A percentile compares a stretch with the other conserved stretches of the same genome.
Conservation (phyloP, 129 eudicot genomes). For the Centaurea solstitialis region DNA sequence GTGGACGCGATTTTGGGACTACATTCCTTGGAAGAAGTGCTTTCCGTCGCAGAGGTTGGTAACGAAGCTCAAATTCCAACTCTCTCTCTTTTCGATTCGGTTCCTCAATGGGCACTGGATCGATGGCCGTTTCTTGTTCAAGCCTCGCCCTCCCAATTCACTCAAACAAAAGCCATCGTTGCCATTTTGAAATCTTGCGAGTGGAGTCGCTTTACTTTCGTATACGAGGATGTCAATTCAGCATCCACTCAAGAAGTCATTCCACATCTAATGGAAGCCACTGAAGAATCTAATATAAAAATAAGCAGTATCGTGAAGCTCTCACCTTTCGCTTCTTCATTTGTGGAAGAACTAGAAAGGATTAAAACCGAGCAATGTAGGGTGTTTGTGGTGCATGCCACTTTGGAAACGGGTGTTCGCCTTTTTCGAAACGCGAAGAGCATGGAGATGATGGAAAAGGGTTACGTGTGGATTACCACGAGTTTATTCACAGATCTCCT, state of each 20-base stretch:
- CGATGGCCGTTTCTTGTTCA: slow-evolving; percentile 50
- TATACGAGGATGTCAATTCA: slow-evolving; percentile 42
- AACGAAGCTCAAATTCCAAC: slow-evolving; percentile 35
- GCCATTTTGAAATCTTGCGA: slow-evolving; percentile 38
- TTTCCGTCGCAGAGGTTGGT: slow-evolving; percentile 39
- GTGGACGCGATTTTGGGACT: slow-evolving; percentile 58
- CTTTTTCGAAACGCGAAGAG: slow-evolving; percentile 47
- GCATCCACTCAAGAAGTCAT: slow-evolving; percentile 24
- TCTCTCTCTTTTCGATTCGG: slow-evolving; percentile 43
- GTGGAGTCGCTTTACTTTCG: slow-evolving; percentile 30
- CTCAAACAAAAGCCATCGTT: slow-evolving; percentile 53
- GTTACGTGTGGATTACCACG: slow-evolving; percentile 58
- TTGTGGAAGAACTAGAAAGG: slow-evolving; percentile 33
- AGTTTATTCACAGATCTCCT: slow-evolving; percentile 36
- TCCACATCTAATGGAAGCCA: slow-evolving; percentile 37
- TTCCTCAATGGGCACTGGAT: slow-evolving; percentile 41
- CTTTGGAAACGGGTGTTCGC: slow-evolving; percentile 30
- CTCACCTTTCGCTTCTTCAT: slow-evolving; percentile 29
- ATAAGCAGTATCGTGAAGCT: slow-evolving; percentile 35
- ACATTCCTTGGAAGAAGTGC: slow-evolving; percentile 45
- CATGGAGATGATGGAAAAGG: slow-evolving; percentile 54
- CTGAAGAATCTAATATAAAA: slow-evolving; percentile 24
- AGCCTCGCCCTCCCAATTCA: slow-evolving; percentile 39
- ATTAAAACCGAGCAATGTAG: slow-evolving; percentile 38
- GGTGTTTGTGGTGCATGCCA: slow-evolving; percentile 58